A percentile compares a stretch with the other conserved stretches of the same genome.
Evolutionary conservation across 1,284 basidiomycete species (phyloP).

Genomic region (Tilletia horrida): DNA sequence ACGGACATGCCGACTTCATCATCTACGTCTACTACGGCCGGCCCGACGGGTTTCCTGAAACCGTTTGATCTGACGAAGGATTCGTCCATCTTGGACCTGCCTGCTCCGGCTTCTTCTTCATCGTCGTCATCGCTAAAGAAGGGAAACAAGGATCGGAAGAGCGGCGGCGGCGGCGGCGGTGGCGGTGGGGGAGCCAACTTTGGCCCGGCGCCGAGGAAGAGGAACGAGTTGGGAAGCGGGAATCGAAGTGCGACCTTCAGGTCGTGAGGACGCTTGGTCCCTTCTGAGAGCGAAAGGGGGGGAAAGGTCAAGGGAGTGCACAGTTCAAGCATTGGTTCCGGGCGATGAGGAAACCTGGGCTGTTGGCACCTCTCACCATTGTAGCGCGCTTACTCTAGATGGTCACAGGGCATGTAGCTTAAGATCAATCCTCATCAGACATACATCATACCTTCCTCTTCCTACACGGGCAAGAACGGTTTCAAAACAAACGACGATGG

Average conservation of each 20-base stretch:
- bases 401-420: no score
- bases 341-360: no score
- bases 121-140: not conserved
- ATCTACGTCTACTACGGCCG: not conserved
- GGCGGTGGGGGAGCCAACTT: conserved; percentile 2
- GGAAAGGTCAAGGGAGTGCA: no score
- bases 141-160: not conserved
- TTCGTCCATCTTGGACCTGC: conserved; percentile 9
- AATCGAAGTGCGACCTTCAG: conserved; percentile 20
- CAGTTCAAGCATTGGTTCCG: no score
- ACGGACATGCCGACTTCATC: not conserved
- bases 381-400: no score
- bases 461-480: no score
- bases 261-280: not conserved
- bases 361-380: no score
- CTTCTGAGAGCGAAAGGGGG: no score
- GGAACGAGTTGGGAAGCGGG: conserved; percentile 21
- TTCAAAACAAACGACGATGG: no score
- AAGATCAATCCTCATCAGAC: no score
- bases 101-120: not conserved
- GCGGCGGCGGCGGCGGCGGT: conserved; percentile 5
- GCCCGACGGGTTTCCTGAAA: conserved; percentile 1
- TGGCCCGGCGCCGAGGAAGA: conserved; percentile 19
- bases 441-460: no score
- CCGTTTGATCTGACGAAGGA: conserved; percentile 11